Conservation (phyloP, 2,329 filamentous ascomycete genomes). For the Diatrype stigma region DNA sequence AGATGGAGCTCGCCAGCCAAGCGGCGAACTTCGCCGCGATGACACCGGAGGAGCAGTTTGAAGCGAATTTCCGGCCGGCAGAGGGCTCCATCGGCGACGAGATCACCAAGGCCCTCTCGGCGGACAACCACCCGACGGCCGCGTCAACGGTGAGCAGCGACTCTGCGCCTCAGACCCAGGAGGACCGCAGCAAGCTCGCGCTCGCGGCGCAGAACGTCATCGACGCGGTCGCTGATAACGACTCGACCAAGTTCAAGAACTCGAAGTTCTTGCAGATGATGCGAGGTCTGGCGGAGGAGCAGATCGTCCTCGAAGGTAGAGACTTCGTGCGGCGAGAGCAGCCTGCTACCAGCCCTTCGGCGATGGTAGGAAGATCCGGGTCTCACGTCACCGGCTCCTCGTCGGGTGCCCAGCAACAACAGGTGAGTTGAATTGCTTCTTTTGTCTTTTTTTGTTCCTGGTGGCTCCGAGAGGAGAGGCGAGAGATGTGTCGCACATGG, state of each 20-base stretch:
- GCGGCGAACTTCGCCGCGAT: too few relatives aligned
- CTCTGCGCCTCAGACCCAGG: constrained; percentile 27
- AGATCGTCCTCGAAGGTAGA: constrained; percentile 70
- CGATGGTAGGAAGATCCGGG: neutral
- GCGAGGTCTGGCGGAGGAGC: constrained; percentile 66
- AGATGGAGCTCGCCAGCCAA: too few relatives aligned
- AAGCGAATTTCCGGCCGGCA: too few relatives aligned
- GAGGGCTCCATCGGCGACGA: too few relatives aligned
- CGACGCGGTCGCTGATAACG: constrained; percentile 63
- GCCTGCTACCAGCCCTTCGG: neutral
- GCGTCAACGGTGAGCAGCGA: constrained; percentile 9
- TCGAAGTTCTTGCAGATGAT: constrained; percentile 75
- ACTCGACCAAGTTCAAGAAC: constrained; percentile 70
- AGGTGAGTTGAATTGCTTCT: neutral
- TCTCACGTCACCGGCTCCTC: constrained; percentile 1
- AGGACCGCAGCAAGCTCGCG: constrained; percentile 64
- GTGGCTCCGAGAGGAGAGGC: too few relatives aligned
- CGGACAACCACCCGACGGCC: too few relatives aligned
- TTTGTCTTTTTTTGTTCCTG: neutral
- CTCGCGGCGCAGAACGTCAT: constrained; percentile 68
- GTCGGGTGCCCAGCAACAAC: neutral
- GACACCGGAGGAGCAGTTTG: too few relatives aligned
- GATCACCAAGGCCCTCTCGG: constrained; percentile 11
- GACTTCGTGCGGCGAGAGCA: constrained; percentile 48
- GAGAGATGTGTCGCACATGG: too few relatives aligned